These are phyloP conservation scores for Skeletonema potamos DNA, from an alignment of 108 stramenopile genomes.

Conservation along the genomic window DNA sequence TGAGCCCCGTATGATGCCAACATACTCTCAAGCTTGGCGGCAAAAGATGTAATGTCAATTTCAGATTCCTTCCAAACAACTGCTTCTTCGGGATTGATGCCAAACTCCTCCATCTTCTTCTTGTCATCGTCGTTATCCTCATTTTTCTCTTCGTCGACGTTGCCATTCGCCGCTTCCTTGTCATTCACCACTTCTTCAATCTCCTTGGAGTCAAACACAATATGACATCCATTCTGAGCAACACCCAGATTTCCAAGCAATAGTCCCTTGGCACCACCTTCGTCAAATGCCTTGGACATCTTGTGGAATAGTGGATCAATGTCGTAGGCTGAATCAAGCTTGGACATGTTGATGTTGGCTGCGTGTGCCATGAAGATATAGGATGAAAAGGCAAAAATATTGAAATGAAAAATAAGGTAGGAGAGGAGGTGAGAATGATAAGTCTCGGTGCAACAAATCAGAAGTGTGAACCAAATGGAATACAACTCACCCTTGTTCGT, in stretches of 20 bases:
- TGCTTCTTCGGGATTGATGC: constrained; percentile 7
- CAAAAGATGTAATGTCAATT: constrained; percentile 68
- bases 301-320: constrained; percentile 98
- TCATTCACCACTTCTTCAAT: constrained; percentile 3
- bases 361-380: not conserved
- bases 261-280: constrained; percentile 97
- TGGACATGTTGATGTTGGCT: constrained; percentile 89
- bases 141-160: constrained; percentile 11
- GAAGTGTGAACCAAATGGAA: too few species aligned
- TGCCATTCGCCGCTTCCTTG: constrained; percentile 7
- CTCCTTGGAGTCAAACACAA: constrained; percentile 89
- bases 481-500: constrained; percentile 65
- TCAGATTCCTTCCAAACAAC: constrained; percentile 25
- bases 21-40: constrained; percentile 46
- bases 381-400: not conserved
- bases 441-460: too few species aligned
- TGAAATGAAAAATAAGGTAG: too few species aligned
- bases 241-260: constrained; percentile 93
- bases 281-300: constrained; percentile 97
- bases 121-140: constrained; percentile 14
- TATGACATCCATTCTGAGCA: constrained; percentile 75
- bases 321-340: constrained; percentile 92
- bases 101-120: constrained; percentile 11
- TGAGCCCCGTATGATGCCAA: constrained; percentile 34
- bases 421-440: too few species aligned